phyloP scores from a whole-genome alignment of 495 filamentous ascomycete genomes.

The Pseudomonodictys pantanalensis region DNA sequence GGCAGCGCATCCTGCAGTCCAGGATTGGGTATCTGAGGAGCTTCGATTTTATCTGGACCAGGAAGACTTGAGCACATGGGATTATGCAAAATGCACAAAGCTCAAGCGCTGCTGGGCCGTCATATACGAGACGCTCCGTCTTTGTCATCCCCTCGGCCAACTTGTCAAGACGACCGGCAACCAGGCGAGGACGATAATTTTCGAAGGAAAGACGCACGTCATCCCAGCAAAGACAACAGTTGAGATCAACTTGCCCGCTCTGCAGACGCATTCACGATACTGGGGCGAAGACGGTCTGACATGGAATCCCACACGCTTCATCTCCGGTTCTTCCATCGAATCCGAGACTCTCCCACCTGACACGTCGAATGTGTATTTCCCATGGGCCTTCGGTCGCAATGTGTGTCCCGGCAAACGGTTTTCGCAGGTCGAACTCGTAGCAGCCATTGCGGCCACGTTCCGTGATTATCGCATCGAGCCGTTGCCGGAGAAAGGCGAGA shows the following conservation, averaged over 20 bases:
- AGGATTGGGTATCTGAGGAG: slow-evolving; percentile 39
- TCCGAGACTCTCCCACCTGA: background rate
- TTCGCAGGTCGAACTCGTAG: slow-evolving; percentile 26
- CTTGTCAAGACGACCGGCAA: slow-evolving; percentile 15
- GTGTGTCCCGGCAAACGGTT: slow-evolving; percentile 28
- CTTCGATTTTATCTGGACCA: slow-evolving; percentile 7
- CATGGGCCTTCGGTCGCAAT: slow-evolving; percentile 13
- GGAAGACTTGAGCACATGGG: background rate
- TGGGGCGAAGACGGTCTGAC: slow-evolving; percentile 17
- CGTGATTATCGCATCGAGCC: slow-evolving; percentile 15
- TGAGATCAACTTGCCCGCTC: slow-evolving; percentile 6
- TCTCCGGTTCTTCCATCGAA: slow-evolving; percentile 1
- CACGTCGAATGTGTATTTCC: background rate
- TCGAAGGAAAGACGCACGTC: background rate
- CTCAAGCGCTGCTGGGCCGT: slow-evolving; percentile 26
- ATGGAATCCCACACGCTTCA: slow-evolving; percentile 23
- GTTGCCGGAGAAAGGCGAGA: slow-evolving; percentile 19
- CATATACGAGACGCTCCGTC: slow-evolving; percentile 19
- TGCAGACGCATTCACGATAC: slow-evolving; percentile 16
- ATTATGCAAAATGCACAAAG: slow-evolving; percentile 12
- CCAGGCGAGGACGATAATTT: background rate
- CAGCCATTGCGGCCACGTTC: slow-evolving; percentile 10
- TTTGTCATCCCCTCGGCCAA: slow-evolving; percentile 16
- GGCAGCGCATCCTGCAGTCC: slow-evolving; percentile 22
- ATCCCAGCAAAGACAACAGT: slow-evolving; percentile 14